Evolutionary conservation across 108 stramenopile species (phyloP).

Genomic region (Licmophora abbreviata): DNA sequence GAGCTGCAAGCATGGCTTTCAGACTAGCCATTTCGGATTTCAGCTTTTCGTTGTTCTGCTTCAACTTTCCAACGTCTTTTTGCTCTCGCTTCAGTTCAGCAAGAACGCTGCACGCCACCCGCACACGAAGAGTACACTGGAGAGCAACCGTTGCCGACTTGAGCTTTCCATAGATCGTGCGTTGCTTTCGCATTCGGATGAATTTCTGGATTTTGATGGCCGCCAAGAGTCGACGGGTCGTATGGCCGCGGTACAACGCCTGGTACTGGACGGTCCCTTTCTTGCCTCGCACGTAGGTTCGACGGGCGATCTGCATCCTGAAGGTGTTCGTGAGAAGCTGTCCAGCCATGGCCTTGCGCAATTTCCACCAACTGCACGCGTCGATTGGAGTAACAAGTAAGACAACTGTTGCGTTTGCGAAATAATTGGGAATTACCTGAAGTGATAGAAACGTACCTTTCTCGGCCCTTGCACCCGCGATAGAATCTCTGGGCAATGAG

Average conservation of each 20-base stretch:
- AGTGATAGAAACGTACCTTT: no score
- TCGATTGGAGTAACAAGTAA: slow-evolving; percentile 9
- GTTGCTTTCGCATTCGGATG: slow-evolving; percentile 38
- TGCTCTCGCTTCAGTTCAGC: slow-evolving; percentile 64
- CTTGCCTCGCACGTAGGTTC: slow-evolving; percentile 37
- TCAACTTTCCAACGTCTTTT: slow-evolving; percentile 83
- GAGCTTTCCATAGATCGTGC: slow-evolving; percentile 33
- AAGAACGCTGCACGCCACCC: slow-evolving; percentile 46
- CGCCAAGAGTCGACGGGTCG: slow-evolving; percentile 40
- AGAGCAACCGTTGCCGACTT: slow-evolving; percentile 65
- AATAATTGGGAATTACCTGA: slow-evolving; percentile 4
- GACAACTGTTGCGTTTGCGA: neutral
- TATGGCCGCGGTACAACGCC: slow-evolving; percentile 60
- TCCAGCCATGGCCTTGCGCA: slow-evolving; percentile 76
- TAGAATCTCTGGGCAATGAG: slow-evolving; percentile 64
- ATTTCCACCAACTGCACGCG: slow-evolving; percentile 71
- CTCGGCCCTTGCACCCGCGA: slow-evolving; percentile 79
- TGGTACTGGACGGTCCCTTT: slow-evolving; percentile 62
- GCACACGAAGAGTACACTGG: slow-evolving; percentile 59
- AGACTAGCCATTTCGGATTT: slow-evolving; percentile 89
- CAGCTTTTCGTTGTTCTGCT: slow-evolving; percentile 79
- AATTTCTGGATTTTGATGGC: slow-evolving; percentile 58
- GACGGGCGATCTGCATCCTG: slow-evolving; percentile 61
- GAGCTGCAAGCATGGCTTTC: slow-evolving; percentile 84
- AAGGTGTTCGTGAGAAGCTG: slow-evolving; percentile 70